A percentile compares a stretch with the other conserved stretches of the same genome.
These are phyloP conservation scores for Septoria petroselini DNA, from an alignment of 2,329 filamentous ascomycete species.

Conservation along the genomic window DNA sequence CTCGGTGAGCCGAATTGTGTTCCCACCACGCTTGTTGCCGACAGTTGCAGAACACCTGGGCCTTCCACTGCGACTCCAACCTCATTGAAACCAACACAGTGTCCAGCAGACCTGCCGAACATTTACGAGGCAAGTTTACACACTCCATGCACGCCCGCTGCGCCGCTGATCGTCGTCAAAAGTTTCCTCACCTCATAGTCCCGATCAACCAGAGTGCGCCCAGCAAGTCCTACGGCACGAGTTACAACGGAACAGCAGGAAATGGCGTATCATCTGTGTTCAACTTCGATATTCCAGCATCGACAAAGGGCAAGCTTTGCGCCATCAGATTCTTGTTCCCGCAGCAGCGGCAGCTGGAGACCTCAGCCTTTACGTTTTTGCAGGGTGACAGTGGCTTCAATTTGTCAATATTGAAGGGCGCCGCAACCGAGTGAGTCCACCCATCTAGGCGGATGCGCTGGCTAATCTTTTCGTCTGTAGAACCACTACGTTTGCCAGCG, in stretches of 20 bases:
- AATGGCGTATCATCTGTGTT: slow-evolving; percentile 58
- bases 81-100: slow-evolving; percentile 13
- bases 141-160: neutral
- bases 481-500: slow-evolving; percentile 53
- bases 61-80: slow-evolving; percentile 12
- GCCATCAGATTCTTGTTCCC: slow-evolving; percentile 65
- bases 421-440: slow-evolving; percentile 40
- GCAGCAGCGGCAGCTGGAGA: slow-evolving; percentile 54
- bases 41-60: slow-evolving; percentile 16
- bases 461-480: neutral
- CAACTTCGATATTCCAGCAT: slow-evolving; percentile 64
- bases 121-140: slow-evolving; percentile 6
- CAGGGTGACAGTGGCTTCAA: slow-evolving; percentile 21
- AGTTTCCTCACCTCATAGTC: slow-evolving; percentile 62
- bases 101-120: slow-evolving; percentile 18
- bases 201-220: slow-evolving; percentile 57
- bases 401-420: slow-evolving; percentile 42
- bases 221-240: slow-evolving; percentile 52
- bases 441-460: neutral
- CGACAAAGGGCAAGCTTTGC: slow-evolving; percentile 55
- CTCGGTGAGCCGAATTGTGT: slow-evolving; percentile 49
- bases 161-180: slow-evolving; percentile 1
- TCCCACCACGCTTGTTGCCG: slow-evolving; percentile 45
- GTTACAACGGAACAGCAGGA: slow-evolving; percentile 57
- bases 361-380: slow-evolving; percentile 55